Evolutionary conservation across 2,329 filamentous ascomycete genomes (phyloP).

Genomic region (Phialophora chinensis): DNA sequence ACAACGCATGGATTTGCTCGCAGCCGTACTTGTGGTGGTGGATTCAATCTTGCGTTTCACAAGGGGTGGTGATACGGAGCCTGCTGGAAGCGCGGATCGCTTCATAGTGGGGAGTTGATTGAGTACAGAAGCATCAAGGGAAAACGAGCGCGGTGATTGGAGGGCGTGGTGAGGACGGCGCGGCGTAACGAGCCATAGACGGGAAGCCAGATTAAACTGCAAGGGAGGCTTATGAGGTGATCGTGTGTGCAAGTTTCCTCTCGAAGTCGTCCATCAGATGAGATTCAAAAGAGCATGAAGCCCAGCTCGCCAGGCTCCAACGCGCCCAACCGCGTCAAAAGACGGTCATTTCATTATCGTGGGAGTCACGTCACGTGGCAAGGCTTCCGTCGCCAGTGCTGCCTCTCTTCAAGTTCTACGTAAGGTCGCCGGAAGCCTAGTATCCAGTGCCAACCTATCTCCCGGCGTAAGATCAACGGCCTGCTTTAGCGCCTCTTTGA

Average conservation of each 20-base stretch:
- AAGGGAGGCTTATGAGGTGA: neutral
- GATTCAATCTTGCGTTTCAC: conserved; percentile 61
- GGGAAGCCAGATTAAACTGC: conserved; percentile 24
- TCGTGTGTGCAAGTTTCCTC: neutral
- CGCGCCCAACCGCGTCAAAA: conserved; percentile 19
- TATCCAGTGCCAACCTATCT: conserved; percentile 65
- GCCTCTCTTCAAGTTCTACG: conserved; percentile 28
- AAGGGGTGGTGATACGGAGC: conserved; percentile 63
- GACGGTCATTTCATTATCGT: conserved; percentile 6
- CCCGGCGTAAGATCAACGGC: conserved; percentile 63
- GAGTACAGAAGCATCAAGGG: conserved; percentile 5
- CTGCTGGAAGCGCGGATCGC: conserved; percentile 46
- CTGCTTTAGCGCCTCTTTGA: conserved; percentile 61
- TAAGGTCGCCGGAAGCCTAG: conserved; percentile 54
- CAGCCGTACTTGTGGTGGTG: conserved; percentile 57
- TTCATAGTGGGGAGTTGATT: conserved; percentile 41
- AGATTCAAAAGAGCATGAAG: neutral
- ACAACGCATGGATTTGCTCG: neutral
- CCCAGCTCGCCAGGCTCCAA: conserved; percentile 3
- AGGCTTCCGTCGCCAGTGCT: neutral
- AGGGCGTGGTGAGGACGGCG: neutral
- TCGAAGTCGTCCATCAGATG: neutral
- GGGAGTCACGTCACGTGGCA: neutral
- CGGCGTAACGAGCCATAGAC: conserved; percentile 20
- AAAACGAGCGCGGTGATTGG: neutral